Evolutionary conservation across 805 yeast species (phyloP), one percentile per base, ranked within the genome.

Genomic region (Yarrowia deformans): DNA sequence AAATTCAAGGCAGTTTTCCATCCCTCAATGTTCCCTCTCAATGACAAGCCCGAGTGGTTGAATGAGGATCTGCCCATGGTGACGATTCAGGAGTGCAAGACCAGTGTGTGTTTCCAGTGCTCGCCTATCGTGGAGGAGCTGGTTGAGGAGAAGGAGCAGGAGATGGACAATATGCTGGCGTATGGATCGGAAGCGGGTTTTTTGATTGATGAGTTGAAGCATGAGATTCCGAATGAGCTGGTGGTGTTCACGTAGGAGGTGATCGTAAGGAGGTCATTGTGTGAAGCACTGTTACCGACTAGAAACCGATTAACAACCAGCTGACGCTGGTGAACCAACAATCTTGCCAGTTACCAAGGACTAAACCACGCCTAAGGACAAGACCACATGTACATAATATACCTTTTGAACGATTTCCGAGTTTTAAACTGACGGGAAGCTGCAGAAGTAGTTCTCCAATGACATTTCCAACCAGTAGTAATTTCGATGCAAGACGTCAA

Each of bases 1-100:
- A 80, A 82, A 70, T 85, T 86, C 73, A 58, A 55, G 19, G 67
- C 72, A 3, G 66, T 56, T 6, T 45, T 49, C 39, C 48, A 48
- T 14, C 55, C 40, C 2, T 16, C 42, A 23, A 68, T 46, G 60
- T 68, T 45, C 37, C 68, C 56, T 29, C 45, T 46, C 18, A 35
- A 29, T 14, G 56, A 68, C 2, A 19, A 55, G 32, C 52, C 67
- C 19, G 61, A 49, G 10, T 49, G 69, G 64, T 34, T 69, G 13
- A 19, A 39, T 14, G 45, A 34, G 7, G 16, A 43, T 6, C 50
- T 34, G 5, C 40, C 49, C 10, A 8, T 37, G 54, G 52, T 58
- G 12, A 34, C 43, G 7, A 40, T 67, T 9, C 58, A 69, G 40
- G 71, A 69, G 54, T 64, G 72, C 46, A 72, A 73, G 67, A 71